Evolutionary conservation across 768 basidiomycete genomes (phyloP).

Genomic region (Mycena chlorophos): DNA sequence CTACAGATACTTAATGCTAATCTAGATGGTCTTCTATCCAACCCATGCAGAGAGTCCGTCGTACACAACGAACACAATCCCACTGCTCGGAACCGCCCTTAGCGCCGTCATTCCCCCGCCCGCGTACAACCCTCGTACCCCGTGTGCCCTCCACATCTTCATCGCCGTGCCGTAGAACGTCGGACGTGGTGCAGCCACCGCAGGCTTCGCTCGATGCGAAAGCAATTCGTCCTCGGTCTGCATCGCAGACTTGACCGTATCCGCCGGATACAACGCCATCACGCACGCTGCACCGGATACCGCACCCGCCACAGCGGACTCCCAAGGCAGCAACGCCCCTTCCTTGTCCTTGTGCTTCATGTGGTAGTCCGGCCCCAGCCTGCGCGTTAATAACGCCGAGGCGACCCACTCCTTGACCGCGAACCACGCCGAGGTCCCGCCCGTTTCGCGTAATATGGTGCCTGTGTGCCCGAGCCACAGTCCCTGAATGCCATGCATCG

Average conservation of each 20-base stretch:
- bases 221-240: slow-evolving; percentile 91
- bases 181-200: slow-evolving; percentile 7
- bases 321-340: slow-evolving; percentile 59
- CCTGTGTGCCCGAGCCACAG: slow-evolving; percentile 98
- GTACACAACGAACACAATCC: slow-evolving; percentile 91
- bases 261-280: slow-evolving; percentile 90
- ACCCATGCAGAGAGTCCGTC: slow-evolving; percentile 63
- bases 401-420: slow-evolving; percentile 80
- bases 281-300: slow-evolving; percentile 85
- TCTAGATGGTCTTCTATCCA: slow-evolving; percentile 28
- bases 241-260: slow-evolving; percentile 91
- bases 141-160: slow-evolving; percentile 74
- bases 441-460: slow-evolving; percentile 90
- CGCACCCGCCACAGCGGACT: slow-evolving; percentile 85
- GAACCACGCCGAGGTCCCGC: slow-evolving; percentile 92
- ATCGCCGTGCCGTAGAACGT: slow-evolving; percentile 44
- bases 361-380: slow-evolving; percentile 27
- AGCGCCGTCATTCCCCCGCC: slow-evolving; percentile 91
- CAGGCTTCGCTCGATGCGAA: slow-evolving; percentile 38
- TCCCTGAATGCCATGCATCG: slow-evolving; percentile 70
- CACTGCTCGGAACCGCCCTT: slow-evolving; percentile 84
- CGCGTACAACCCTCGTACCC: slow-evolving; percentile 83
- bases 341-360: slow-evolving; percentile 14
- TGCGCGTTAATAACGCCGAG: slow-evolving; percentile 54
- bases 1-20: not conserved